Evolutionary conservation across 2,329 filamentous ascomycete species (phyloP), one percentile per base, ranked within the genome.

Genomic region (Diaporthe sp.): DNA sequence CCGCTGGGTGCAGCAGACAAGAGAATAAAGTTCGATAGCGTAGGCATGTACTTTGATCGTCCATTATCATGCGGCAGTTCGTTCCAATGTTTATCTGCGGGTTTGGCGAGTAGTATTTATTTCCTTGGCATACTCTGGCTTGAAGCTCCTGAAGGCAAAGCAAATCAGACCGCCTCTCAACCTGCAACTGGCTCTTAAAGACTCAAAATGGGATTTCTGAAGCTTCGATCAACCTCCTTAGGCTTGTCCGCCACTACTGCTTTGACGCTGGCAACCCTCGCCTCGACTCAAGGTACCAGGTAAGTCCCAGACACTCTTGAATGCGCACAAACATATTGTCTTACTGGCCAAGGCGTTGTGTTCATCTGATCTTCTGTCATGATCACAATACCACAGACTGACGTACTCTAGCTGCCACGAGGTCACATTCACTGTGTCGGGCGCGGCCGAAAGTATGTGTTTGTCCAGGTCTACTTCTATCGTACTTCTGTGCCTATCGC

Each of bases 71-170:
- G 7, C 25, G 25, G 25, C 17, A 47, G 4, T 49, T 49, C 42
- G 6, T 34, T 4, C 9, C 1, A n/a, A 1, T 28, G 17, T 39
- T 8, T 0, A 7, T 10, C 13, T 25, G n/a, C n/a, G 6, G 25
- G n/a, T n/a, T 34, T 49, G 61, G 8, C 17, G 20, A 5, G 4
- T 20, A 34, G 25, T 47, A 34, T 61, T 25, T 65, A 49, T 22
- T 4, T 65, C 9, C 13, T 3, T 28, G 25, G 25, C 8, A 0
- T 2, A 22, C 61, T 51, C 39, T 67, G 17, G 5, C 28, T 37
- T 10, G 13, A 4, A 34, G 20, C 9, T 37, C 20, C 7, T 25
- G 10, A 4, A 17, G 6, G 28, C 8, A 4, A 15, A 2, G 12
- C 10, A 6, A 8, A 6, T 13, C 42, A 44, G 5, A 37, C 8